Base-by-base conservation (phyloP, 2,329 filamentous ascomycete species). In the Cladophialophora carrionii region DNA sequence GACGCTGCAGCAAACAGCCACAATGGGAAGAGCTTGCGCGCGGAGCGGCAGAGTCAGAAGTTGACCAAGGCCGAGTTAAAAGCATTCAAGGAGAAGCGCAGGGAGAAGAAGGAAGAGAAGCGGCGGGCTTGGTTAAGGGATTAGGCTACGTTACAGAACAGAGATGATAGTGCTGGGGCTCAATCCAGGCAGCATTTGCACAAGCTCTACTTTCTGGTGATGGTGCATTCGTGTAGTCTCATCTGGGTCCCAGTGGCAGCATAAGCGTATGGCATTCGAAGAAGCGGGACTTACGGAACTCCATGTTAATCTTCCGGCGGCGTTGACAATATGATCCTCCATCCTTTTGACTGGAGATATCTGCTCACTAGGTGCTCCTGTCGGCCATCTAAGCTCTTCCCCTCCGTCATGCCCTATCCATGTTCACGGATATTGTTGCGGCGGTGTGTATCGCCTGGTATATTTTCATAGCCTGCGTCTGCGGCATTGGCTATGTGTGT, bases 81-180 rank as follows among this genome's bases (percentile, higher is more conserved):
- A 80, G 87, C 89, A 63, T 96, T 94, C 80, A 95, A 93, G 78
- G 90, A 96, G 77, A 96, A 96, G 84, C 84, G 92, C 68, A 86
- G 88, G 67, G 90, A 90, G 52, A 92, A 87, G 80, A 98, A 98
- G 79, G 92, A 97, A 76, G 92, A 97, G 81, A 98, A 96, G 80
- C 85, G 93, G 67, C 83, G 93, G 70, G 94, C 92, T 9, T 99
- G 95, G 92, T 78, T 98, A 73, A 83, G 88, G 73, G 93, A 96
- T 78, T 97, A 80, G 88, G 51, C 12, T 48, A 17, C 7, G 17
- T 43, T 43, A 43, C 37, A 3, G 37, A 43, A 43, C 37, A 3
- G 37, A 43, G 37, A 41, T 2, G 37, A 43, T 7, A 17, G n/a
- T 43, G 37, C 6, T n/a, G 5, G n/a, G 17, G 20, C 8, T 46